Conservation (phyloP, 306 rosid genomes). For the Malus domestica region ASM211411v1 NC_041805.1:27487001-27487500, state of each 20-base stretch:
- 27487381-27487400: slow-evolving; percentile 48
- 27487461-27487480: slow-evolving; percentile 80
- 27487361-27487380: slow-evolving; percentile 58
- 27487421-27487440: slow-evolving; percentile 68
- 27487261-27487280: slow-evolving; percentile 54
- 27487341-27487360: slow-evolving; percentile 58
- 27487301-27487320: slow-evolving; percentile 48
- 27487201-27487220: slow-evolving; percentile 60
- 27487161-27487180: slow-evolving; percentile 49
- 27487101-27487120: slow-evolving; percentile 65
- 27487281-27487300: slow-evolving; percentile 64
- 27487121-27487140: slow-evolving; percentile 45
- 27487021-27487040: slow-evolving; percentile 34
- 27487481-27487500: slow-evolving; percentile 77
- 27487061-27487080: slow-evolving; percentile 36
- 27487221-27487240: slow-evolving; percentile 60
- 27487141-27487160: slow-evolving; percentile 51
- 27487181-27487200: slow-evolving; percentile 61
- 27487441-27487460: slow-evolving; percentile 61
- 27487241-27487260: slow-evolving; percentile 45
- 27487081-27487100: slow-evolving; percentile 55
- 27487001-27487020: slow-evolving; percentile 56
- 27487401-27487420: slow-evolving; percentile 50
- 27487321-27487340: slow-evolving; percentile 50
- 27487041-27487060: slow-evolving; percentile 46